Evolutionary conservation across 2,329 filamentous ascomycete species (phyloP).

Genomic region (Paecilomyces niveus): DNA sequence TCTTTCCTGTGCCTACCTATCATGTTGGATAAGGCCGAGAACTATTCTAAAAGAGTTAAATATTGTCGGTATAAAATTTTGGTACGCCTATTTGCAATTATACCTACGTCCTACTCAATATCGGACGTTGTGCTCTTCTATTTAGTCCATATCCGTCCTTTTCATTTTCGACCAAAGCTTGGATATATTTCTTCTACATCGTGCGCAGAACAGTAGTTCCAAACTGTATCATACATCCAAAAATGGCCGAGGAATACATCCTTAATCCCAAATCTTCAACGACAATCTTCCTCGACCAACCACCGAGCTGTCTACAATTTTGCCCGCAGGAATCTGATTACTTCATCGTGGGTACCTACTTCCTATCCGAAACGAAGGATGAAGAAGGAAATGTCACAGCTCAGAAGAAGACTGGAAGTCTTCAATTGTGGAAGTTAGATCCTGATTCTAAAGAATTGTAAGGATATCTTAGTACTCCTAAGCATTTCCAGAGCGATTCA

Average conservation of each 20-base stretch:
- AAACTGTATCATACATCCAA: no score
- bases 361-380: slow-evolving; percentile 43
- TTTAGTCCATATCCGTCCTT: not conserved
- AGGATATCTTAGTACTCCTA: slow-evolving; percentile 5
- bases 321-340: slow-evolving; percentile 47
- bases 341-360: slow-evolving; percentile 80
- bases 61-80: not conserved
- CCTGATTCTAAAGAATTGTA: slow-evolving; percentile 21
- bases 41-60: not conserved
- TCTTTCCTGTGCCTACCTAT: not conserved
- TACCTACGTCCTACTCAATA: not conserved
- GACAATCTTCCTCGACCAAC: slow-evolving; percentile 34
- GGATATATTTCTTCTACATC: not conserved
- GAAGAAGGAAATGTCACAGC: slow-evolving; percentile 19
- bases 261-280: slow-evolving; percentile 22
- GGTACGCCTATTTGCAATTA: not conserved
- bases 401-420: slow-evolving; percentile 65
- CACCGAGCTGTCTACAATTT: slow-evolving; percentile 40
- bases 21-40: not conserved
- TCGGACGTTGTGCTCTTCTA: not conserved
- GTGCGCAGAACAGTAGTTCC: not conserved
- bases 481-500: slow-evolving; percentile 3
- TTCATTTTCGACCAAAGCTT: not conserved
- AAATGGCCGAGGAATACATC: not conserved
- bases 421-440: slow-evolving; percentile 58